Percentiles rank a stretch among this genome's conserved stretches.
Evolutionary conservation across 2,329 filamentous ascomycete genomes (phyloP).

Genomic region (Aureobasidium sp.): DNA sequence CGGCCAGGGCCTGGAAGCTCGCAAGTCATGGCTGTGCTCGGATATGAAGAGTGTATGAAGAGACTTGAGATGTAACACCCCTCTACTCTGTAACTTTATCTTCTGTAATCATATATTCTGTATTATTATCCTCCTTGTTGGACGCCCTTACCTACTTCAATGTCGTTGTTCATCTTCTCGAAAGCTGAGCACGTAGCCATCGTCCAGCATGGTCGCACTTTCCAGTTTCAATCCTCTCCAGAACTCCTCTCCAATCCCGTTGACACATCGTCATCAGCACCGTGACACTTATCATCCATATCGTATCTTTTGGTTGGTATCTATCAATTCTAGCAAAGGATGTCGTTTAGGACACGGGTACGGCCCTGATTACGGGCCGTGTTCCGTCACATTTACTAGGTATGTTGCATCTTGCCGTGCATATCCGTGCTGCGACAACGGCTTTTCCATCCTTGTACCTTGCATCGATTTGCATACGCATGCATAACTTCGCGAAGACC

Average conservation of each 20-base stretch:
- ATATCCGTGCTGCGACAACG: not conserved
- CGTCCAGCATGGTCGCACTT: not conserved
- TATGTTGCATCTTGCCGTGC: not conserved
- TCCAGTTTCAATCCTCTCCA: not conserved
- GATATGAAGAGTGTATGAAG: slow-evolving; percentile 43
- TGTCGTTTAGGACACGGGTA: not conserved
- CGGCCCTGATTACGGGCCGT: not conserved
- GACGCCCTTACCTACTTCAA: not conserved
- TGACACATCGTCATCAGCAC: slow-evolving; percentile 1
- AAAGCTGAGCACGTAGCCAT: not conserved
- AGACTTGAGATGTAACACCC: slow-evolving; percentile 22
- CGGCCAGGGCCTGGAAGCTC: slow-evolving; percentile 47
- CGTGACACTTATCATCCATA: not conserved
- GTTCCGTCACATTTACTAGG: no score
- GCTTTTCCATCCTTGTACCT: not conserved
- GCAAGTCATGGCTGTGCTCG: slow-evolving; percentile 49
- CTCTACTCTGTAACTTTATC: not conserved
- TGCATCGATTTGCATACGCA: not conserved
- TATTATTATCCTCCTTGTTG: not conserved
- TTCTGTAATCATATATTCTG: not conserved
- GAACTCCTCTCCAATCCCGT: not conserved
- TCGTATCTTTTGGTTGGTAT: slow-evolving; percentile 8
- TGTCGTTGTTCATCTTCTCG: not conserved
- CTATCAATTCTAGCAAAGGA: not conserved
- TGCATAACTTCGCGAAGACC: slow-evolving; percentile 3